phyloP scores from a whole-genome alignment of 371 early-diverging fungal genomes.

The Mucor irregularis region DNA sequence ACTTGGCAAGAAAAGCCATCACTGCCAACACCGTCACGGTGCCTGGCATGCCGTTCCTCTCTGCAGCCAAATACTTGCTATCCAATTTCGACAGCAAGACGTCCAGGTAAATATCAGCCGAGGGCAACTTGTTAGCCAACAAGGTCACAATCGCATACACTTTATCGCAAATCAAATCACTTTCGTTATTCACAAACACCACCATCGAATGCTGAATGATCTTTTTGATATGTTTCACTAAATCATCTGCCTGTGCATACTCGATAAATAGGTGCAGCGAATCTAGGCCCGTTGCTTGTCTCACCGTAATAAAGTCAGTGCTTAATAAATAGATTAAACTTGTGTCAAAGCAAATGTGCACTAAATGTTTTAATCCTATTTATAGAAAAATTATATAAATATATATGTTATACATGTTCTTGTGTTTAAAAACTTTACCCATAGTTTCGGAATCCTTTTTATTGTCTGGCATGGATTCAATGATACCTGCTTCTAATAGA shows the following conservation, averaged over 20 bases:
- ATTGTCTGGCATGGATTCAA: conserved; percentile 7
- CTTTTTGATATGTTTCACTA: conserved; percentile 17
- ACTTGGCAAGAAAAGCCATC: conserved; percentile 7
- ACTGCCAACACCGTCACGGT: neutral
- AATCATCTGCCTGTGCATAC: conserved; percentile 14
- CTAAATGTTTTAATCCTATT: conserved; percentile 28
- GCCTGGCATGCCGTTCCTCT: conserved; percentile 8
- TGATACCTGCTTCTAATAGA: conserved; percentile 27
- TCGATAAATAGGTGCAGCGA: conserved; percentile 18
- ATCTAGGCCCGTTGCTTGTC: conserved; percentile 16
- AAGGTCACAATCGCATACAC: neutral
- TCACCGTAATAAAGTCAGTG: conserved; percentile 22
- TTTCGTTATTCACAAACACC: conserved; percentile 1
- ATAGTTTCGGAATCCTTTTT: neutral
- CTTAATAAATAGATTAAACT: conserved; percentile 17
- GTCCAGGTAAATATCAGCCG: conserved; percentile 20
- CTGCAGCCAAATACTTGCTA: neutral
- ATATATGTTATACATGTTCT: neutral
- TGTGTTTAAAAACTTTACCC: conserved; percentile 3
- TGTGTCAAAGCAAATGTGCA: conserved; percentile 32
- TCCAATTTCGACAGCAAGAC: conserved; percentile 11
- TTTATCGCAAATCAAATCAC: neutral
- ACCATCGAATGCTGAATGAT: conserved; percentile 8
- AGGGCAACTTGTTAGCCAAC: conserved; percentile 1
- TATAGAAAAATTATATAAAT: neutral